Evolutionary conservation across 2,329 filamentous ascomycete species (phyloP), one percentile per base, ranked within the genome.

Genomic region (Aphanocladium album): DNA sequence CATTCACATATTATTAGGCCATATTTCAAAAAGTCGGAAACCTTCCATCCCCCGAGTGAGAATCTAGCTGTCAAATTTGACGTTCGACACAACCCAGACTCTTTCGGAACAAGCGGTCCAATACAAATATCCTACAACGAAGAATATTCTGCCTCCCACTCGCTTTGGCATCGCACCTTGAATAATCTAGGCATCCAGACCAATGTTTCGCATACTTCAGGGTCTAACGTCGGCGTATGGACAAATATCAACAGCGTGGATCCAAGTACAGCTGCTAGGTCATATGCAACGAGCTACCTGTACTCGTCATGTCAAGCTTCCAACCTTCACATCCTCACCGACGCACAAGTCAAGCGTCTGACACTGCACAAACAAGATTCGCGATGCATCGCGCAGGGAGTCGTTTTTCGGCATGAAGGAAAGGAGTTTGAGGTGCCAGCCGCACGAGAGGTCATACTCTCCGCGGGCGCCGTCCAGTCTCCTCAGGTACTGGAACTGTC

Each of bases 401-500:
- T 72, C 9, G 63, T 66, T 3, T 76, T 77, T 50, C 69, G 55
- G 2, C 64, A 77, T 56, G 69, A 72, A 51, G 80, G 80, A 3
- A 67, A 58, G 21, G 66, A 64, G 70, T 56, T 70, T 2, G 68
- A 67, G 5, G 76, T 80, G 50, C 67, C 71, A 8, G 79, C 74
- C 1, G 73, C 63, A 64, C 78, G 62, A 12, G 85, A 88, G 65
- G 77, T 87, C 12, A 78, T 89, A 41, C 69, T 89, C 2, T 80
- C 80, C 5, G 84, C 83, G 0, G 86, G 86, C 0, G 80, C 77
- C 30, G 73, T 83, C 45, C 79, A 80, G 67, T 85, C 81, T 11
- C 86, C 80, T 5, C 83, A 81, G 70, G 73, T 85, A 17, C 77
- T 83, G n/a, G 85, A 88, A 64, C 73, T 87, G 2, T 87, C 83